A percentile compares a stretch with the other conserved stretches of the same genome.
Evolutionary conservation across 148 eudicot species (phyloP).

Genomic region (Gaultheria prostrata): DNA sequence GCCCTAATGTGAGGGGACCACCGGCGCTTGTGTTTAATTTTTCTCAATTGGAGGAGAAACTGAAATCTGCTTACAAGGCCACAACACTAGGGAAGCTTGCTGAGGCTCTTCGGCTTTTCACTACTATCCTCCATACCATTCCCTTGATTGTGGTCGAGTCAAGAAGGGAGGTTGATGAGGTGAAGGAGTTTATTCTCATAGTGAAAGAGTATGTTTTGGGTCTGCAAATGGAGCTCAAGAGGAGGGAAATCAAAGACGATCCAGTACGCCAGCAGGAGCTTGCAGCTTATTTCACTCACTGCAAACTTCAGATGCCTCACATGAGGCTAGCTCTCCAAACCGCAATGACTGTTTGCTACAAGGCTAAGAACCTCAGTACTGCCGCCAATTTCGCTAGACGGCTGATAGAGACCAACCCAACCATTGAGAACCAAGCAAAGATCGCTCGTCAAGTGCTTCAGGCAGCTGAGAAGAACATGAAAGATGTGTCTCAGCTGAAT

Average conservation of each 20-base stretch:
- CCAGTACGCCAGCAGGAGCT: constrained; percentile 90
- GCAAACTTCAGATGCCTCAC: constrained; percentile 84
- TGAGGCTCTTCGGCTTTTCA: constrained; percentile 75
- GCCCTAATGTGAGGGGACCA: constrained; percentile 78
- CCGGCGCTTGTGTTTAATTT: constrained; percentile 75
- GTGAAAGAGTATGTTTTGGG: constrained; percentile 86
- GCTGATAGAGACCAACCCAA: constrained; percentile 77
- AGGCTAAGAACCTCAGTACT: constrained; percentile 65
- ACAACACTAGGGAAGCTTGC: constrained; percentile 73
- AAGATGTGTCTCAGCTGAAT: constrained; percentile 61
- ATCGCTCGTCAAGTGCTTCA: constrained; percentile 71
- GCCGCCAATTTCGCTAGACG: constrained; percentile 84
- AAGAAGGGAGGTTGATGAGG: constrained; percentile 90
- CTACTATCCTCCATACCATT: constrained; percentile 68
- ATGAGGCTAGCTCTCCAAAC: constrained; percentile 69
- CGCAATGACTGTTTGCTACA: constrained; percentile 80
- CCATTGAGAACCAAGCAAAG: constrained; percentile 65
- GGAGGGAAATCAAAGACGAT: constrained; percentile 71
- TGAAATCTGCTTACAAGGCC: constrained; percentile 72
- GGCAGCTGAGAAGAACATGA: constrained; percentile 89
- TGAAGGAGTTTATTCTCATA: constrained; percentile 73
- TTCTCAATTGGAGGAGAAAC: constrained; percentile 80
- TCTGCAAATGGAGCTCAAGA: constrained; percentile 78
- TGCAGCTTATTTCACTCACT: constrained; percentile 94
- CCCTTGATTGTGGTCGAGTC: constrained; percentile 88